Evolutionary conservation across 768 basidiomycete genomes (phyloP).

Genomic region (Phaeolepiota aurea): DNA sequence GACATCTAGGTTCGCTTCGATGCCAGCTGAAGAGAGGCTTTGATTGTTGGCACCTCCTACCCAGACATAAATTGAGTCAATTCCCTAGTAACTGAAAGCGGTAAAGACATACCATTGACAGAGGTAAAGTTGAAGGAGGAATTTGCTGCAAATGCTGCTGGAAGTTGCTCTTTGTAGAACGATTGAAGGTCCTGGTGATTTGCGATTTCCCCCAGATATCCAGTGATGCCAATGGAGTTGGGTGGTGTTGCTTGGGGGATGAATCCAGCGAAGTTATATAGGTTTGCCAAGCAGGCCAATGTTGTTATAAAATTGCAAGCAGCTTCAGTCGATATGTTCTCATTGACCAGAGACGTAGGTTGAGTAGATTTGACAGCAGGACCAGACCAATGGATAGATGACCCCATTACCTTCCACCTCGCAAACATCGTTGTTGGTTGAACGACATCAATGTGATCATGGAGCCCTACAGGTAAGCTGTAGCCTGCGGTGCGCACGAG

Average conservation of each 20-base stretch:
- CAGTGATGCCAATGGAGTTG: slow-evolving; percentile 46
- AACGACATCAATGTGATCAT: slow-evolving; percentile 55
- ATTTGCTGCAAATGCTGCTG: slow-evolving; percentile 30
- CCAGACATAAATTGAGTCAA: slow-evolving; percentile 7
- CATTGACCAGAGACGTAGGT: slow-evolving; percentile 13
- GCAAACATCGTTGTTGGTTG: slow-evolving; percentile 67
- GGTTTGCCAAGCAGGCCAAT: slow-evolving; percentile 39
- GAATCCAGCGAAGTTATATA: slow-evolving; percentile 47
- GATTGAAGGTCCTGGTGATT: slow-evolving; percentile 41
- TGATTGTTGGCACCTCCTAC: slow-evolving; percentile 56
- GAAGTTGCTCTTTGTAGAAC: slow-evolving; percentile 38
- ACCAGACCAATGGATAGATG: slow-evolving; percentile 26
- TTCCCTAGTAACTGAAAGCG: background rate
- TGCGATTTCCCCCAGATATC: slow-evolving; percentile 41
- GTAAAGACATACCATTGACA: slow-evolving; percentile 34
- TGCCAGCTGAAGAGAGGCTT: slow-evolving; percentile 35
- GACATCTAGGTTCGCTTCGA: slow-evolving; percentile 56
- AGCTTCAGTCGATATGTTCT: slow-evolving; percentile 30
- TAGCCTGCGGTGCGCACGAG: slow-evolving; percentile 58
- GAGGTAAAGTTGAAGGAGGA: slow-evolving; percentile 46
- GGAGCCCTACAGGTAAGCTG: slow-evolving; percentile 50
- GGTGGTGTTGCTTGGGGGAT: slow-evolving; percentile 26
- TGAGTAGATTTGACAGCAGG: slow-evolving; percentile 8
- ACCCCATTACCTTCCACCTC: slow-evolving; percentile 34
- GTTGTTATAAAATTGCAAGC: slow-evolving; percentile 43